These are phyloP conservation scores for Pythium monospermum DNA, from an alignment of 352 stramenopile genomes.

Conservation along the genomic window DNA sequence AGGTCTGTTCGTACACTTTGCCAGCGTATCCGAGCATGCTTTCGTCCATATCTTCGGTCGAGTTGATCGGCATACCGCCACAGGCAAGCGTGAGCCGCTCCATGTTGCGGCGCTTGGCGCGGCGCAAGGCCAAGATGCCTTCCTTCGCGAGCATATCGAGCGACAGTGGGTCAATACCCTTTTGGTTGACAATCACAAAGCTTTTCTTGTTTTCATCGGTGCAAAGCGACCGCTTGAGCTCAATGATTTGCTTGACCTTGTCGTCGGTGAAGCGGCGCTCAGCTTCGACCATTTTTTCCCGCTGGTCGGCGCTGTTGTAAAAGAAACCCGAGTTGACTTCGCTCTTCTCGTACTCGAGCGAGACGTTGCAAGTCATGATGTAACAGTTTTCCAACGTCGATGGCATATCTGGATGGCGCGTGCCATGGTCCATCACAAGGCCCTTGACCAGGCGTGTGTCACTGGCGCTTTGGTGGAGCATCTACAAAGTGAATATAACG, in stretches of 20 bases:
- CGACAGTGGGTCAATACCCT: constrained; percentile 98
- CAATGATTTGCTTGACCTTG: constrained; percentile 96
- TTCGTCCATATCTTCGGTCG: constrained; percentile 96
- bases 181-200: constrained; percentile 99
- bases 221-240: constrained; percentile 98
- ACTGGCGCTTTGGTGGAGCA: constrained; percentile 95
- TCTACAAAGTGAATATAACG: too few relatives aligned
- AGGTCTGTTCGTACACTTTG: constrained; percentile 97
- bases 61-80: constrained; percentile 97
- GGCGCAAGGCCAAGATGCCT: constrained; percentile 96
- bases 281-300: constrained; percentile 96
- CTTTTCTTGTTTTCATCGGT: constrained; percentile 93
- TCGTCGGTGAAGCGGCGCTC: constrained; percentile 95
- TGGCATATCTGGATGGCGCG: constrained; percentile 99
- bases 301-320: constrained; percentile 98
- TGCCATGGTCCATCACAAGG: constrained; percentile 98
- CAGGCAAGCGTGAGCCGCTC: constrained; percentile 98
- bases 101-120: constrained; percentile 99
- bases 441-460: constrained; percentile 94
- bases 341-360: constrained; percentile 99
- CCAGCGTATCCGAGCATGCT: constrained; percentile 96
- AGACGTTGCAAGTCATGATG: constrained; percentile 99
- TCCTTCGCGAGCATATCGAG: constrained; percentile 99
- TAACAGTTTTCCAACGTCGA: constrained; percentile 94
- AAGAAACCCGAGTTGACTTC: constrained; percentile 98